Evolutionary conservation across 768 basidiomycete species (phyloP), one percentile per base, ranked within the genome.

Genomic region (Suillus lakei): DNA sequence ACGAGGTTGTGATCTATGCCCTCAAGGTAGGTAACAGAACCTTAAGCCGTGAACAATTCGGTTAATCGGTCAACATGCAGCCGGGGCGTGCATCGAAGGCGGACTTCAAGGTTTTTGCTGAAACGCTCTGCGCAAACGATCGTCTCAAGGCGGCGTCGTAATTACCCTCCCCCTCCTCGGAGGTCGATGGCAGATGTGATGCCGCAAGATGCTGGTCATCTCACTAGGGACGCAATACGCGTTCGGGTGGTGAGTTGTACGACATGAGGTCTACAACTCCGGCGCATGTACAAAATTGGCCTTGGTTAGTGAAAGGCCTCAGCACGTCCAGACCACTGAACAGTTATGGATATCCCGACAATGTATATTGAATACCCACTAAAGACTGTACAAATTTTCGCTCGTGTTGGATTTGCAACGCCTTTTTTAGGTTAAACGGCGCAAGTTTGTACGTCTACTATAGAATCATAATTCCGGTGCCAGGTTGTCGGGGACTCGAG

Each of bases 1-100:
- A 72, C 66, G 85, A 88, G 62, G 68, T 89, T 13, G 85, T 87
- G 13, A 75, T 90, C 5, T 91, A 91, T 68, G 90, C 87, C 2
- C 70, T 91, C 54, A 90, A 88, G 86, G 89, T 89, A 60, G 3
- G 78, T 63, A 36, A 13, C 53, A 21, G 15, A 39, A 23, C 46
- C 28, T 61, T 18, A 9, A 53, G 8, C n/a, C 21, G 18, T 5
- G 16, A 8, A n/a, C 26, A 64, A 21, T 62, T 58, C 4, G 21
- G 26, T 38, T 44, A n/a, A 26, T 65, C 51, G 32, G 54, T 28
- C 32, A n/a, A 36, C 28, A 36, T 34, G 53, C 65, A 77, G 76
- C 73, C 76, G 64, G 78, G 77, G 53, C 79, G 86, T 63, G 76
- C 80, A 16, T 80, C 80, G 44, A 86, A 83, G 68, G 76, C 82